Evolutionary conservation across 306 rosid species (phyloP).

Genomic region (Begonia loranthoides): DNA sequence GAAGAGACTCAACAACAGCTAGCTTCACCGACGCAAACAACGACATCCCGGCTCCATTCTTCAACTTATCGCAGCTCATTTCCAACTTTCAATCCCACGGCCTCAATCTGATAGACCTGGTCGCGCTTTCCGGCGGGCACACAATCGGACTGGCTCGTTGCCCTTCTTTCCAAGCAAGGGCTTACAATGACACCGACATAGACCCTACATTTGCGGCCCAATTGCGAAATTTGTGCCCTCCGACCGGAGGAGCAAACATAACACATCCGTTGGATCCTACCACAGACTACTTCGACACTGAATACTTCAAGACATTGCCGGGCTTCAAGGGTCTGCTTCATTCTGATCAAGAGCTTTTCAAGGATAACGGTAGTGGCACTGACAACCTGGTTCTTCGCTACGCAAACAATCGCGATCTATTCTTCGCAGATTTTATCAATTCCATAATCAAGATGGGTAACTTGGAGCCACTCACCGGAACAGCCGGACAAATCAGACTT

Average conservation of each 20-base stretch:
- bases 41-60: slow-evolving; percentile 19
- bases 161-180: slow-evolving; percentile 10
- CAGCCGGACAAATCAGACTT: slow-evolving; percentile 14
- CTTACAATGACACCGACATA: slow-evolving; percentile 24
- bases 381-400: not conserved
- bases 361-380: slow-evolving; percentile 14
- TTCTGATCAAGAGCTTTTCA: slow-evolving; percentile 32
- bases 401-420: not conserved
- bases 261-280: slow-evolving; percentile 18
- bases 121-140: slow-evolving; percentile 24
- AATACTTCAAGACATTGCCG: slow-evolving; percentile 15
- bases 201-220: slow-evolving; percentile 8
- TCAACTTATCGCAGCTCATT: slow-evolving; percentile 20
- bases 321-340: slow-evolving; percentile 22
- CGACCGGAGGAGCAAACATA: slow-evolving; percentile 11
- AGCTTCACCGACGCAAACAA: slow-evolving; percentile 10
- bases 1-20: slow-evolving; percentile 28
- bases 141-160: slow-evolving; percentile 27
- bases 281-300: slow-evolving; percentile 12
- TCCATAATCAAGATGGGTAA: slow-evolving; percentile 32
- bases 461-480: slow-evolving; percentile 19
- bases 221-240: slow-evolving; percentile 16
- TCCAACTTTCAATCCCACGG: slow-evolving; percentile 24
- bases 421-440: not conserved
- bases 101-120: slow-evolving; percentile 17